phyloP scores from a whole-genome alignment of 73 alveolate species.

The Blepharisma stoltei region DNA sequence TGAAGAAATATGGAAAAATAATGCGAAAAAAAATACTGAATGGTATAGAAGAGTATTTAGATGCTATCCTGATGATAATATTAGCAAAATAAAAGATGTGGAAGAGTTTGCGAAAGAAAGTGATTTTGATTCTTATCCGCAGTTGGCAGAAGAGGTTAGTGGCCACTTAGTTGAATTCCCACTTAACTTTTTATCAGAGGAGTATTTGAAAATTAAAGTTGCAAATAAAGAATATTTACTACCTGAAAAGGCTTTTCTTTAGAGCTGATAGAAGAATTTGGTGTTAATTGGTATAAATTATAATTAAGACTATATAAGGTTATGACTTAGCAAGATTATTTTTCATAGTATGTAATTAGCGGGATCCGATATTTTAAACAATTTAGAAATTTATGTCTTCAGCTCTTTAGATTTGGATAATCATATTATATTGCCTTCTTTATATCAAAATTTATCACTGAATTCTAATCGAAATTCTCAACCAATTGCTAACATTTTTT shows the following conservation, averaged over 20 bases:
- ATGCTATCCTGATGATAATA: slow-evolving; percentile 82
- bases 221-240: slow-evolving; percentile 39
- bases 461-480: too few species aligned
- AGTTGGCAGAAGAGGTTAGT: slow-evolving; percentile 26
- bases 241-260: slow-evolving; percentile 47
- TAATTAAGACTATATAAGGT: too few species aligned
- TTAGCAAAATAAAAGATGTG: slow-evolving; percentile 37
- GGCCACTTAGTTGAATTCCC: slow-evolving; percentile 53
- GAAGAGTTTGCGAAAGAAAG: slow-evolving; percentile 33
- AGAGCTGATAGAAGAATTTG: background rate
- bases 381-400: too few species aligned
- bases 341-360: too few species aligned
- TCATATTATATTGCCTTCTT: too few species aligned
- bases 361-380: too few species aligned
- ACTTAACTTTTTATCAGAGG: slow-evolving; percentile 41
- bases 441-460: too few species aligned
- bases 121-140: slow-evolving; percentile 27
- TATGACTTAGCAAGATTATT: too few species aligned
- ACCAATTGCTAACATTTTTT: too few species aligned
- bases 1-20: slow-evolving; percentile 44
- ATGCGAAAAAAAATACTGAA: slow-evolving; percentile 66
- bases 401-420: too few species aligned
- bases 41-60: slow-evolving; percentile 69
- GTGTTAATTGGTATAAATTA: too few species aligned
- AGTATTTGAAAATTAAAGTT: slow-evolving; percentile 37